Base-by-base conservation (phyloP, 441 rosid genomes). In the Manihot esculenta region DNA sequence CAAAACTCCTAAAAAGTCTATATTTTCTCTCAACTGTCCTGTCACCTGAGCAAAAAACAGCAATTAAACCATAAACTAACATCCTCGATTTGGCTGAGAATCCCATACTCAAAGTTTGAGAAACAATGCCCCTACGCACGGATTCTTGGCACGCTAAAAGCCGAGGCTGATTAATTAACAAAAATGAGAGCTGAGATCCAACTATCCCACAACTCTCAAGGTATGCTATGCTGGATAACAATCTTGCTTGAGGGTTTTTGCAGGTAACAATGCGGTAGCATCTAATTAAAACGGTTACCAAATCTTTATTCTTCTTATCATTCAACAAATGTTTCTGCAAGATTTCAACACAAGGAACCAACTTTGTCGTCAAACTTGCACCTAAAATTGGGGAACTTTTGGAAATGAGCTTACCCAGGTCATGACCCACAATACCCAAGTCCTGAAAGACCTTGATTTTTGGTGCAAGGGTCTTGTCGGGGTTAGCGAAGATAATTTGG, bases 151-250 rank as follows among this genome's bases (percentile, higher is more conserved):
- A 21, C n/a, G 57, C 7, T 54, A 85, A 81, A 42, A 85, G 71
- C 66, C 81, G 69, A 23, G 86, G 88, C 59, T 76, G 75, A 35
- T 71, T 74, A 63, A 23, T 70, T n/a, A 81, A 62, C 49, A 85
- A 55, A 50, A 10, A 47, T 10, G 81, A 64, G 10, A 81, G 75
- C 75, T 83, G 85, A 67, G 79, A 66, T 63, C 82, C 85, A 50
- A 69, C 73, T 73, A 84, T 79, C 51, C 88, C 86, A 74, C 70
- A 69, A 62, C 80, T 53, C 76, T 75, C 70, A 51, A 84, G 57
- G 59, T 38, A 72, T 24, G 68, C 74, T 44, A 82, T 49, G 60
- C 80, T 82, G 24, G 69, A 70, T 63, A 67, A 62, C 58, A 82
- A 56, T 26, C 61, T 60, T 0, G 47, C 20, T 10, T 75, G 41